These are phyloP conservation scores for Pichia deserticola DNA, from an alignment of 805 yeast genomes.

Conservation along the genomic window DNA sequence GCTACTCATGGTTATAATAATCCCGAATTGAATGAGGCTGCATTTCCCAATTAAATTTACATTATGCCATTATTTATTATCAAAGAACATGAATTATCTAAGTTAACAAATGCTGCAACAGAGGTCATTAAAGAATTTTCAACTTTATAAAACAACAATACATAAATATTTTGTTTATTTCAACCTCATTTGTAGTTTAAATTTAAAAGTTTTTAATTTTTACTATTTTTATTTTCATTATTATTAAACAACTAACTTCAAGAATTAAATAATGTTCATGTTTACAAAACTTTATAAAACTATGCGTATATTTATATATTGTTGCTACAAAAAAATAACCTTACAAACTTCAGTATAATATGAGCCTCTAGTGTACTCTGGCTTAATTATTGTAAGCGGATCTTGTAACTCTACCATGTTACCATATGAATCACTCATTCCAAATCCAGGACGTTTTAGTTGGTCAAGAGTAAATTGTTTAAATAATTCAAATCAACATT, in stretches of 20 bases:
- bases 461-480: slow-evolving; percentile 14
- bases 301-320: too few relatives aligned
- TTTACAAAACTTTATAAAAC: too few relatives aligned
- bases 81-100: neutral
- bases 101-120: neutral
- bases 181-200: too few relatives aligned
- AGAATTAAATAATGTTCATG: too few relatives aligned
- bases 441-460: slow-evolving; percentile 17
- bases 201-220: too few relatives aligned
- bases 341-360: slow-evolving; percentile 7
- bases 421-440: slow-evolving; percentile 15
- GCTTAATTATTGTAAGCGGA: slow-evolving; percentile 11
- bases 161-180: too few relatives aligned
- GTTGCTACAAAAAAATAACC: neutral
- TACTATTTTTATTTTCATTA: too few relatives aligned
- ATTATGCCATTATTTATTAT: slow-evolving; percentile 8
- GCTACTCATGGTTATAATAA: slow-evolving; percentile 9
- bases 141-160: too few relatives aligned
- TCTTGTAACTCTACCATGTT: slow-evolving; percentile 16
- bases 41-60: slow-evolving; percentile 4
- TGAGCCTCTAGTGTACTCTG: slow-evolving; percentile 5
- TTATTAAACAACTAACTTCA: too few relatives aligned
- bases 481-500: slow-evolving; percentile 22
- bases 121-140: slow-evolving; percentile 1
- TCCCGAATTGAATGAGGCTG: slow-evolving; percentile 8